Evolutionary conservation across 2,329 filamentous ascomycete genomes (phyloP).

Genomic region (Grosmannia serpens): DNA sequence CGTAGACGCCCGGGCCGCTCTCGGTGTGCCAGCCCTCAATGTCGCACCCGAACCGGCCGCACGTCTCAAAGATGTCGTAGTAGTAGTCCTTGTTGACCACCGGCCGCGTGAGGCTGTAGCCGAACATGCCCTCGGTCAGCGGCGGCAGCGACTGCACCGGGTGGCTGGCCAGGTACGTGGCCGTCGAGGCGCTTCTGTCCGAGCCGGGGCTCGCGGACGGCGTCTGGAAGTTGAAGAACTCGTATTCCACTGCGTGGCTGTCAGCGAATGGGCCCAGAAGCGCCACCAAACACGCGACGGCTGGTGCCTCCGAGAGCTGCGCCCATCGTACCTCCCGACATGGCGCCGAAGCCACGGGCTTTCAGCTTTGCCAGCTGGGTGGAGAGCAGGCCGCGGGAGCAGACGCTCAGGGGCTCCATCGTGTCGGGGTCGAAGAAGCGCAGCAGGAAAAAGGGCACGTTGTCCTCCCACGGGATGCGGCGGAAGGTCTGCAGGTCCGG

Average conservation of each 20-base stretch:
- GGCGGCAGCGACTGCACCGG: constrained; percentile 62
- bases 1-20: constrained; percentile 86
- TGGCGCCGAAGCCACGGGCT: constrained; percentile 61
- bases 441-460: constrained; percentile 76
- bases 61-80: constrained; percentile 76
- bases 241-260: constrained; percentile 62
- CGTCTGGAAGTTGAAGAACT: constrained; percentile 83
- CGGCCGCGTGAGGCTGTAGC: constrained; percentile 78
- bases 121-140: constrained; percentile 90
- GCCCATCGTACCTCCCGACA: constrained; percentile 62
- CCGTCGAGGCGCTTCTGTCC: constrained; percentile 49
- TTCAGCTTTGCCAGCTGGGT: constrained; percentile 56
- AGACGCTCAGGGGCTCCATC: constrained; percentile 58
- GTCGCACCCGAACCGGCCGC: constrained; percentile 63
- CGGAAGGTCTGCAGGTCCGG: constrained; percentile 69
- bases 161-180: constrained; percentile 62
- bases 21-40: constrained; percentile 96
- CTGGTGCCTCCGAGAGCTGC: background rate
- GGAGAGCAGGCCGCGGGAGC: constrained; percentile 66
- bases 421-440: constrained; percentile 77
- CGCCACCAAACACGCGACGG: background rate
- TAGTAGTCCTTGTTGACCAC: constrained; percentile 89
- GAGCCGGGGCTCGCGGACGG: constrained; percentile 35
- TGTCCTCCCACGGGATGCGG: constrained; percentile 81
- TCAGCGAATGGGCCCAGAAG: background rate